Conservation (phyloP, 768 basidiomycete species). For the Psilocybe azurescens region DNA sequence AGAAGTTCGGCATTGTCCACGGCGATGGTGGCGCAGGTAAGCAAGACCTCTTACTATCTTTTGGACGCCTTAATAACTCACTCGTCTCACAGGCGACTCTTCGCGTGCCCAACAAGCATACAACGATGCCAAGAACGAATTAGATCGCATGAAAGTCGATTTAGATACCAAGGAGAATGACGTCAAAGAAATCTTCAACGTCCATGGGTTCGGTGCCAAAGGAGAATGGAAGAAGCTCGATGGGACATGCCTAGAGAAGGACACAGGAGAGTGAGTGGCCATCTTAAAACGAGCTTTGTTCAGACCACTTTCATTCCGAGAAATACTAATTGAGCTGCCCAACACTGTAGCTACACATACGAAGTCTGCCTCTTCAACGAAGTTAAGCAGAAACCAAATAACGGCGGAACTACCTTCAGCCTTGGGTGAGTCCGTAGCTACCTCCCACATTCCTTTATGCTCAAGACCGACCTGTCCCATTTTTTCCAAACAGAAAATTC, state of each 20-base stretch:
- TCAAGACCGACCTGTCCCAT: neutral
- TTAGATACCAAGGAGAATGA: conserved; percentile 61
- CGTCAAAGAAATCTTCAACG: conserved; percentile 67
- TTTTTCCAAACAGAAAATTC: conserved; percentile 59
- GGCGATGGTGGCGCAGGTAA: conserved; percentile 47
- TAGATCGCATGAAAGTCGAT: conserved; percentile 57
- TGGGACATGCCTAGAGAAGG: conserved; percentile 75
- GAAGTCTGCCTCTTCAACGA: conserved; percentile 91
- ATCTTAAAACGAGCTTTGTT: neutral
- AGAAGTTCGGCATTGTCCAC: conserved; percentile 63
- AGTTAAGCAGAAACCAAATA: conserved; percentile 86
- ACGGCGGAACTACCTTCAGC: conserved; percentile 74
- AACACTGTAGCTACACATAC: conserved; percentile 79
- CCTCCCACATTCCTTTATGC: neutral
- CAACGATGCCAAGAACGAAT: conserved; percentile 63
- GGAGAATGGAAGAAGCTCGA: conserved; percentile 99
- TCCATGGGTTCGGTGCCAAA: conserved; percentile 70
- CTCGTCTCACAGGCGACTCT: conserved; percentile 47
- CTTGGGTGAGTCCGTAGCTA: conserved; percentile 75
- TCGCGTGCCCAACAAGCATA: conserved; percentile 67
- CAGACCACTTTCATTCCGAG: too few species aligned
- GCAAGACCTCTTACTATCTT: neutral
- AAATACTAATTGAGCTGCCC: neutral
- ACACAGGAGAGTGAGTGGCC: conserved; percentile 85
- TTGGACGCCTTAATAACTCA: neutral